Evolutionary conservation across 306 rosid species (phyloP), one percentile per base, ranked within the genome.

Genomic region (Prunus mira): DNA sequence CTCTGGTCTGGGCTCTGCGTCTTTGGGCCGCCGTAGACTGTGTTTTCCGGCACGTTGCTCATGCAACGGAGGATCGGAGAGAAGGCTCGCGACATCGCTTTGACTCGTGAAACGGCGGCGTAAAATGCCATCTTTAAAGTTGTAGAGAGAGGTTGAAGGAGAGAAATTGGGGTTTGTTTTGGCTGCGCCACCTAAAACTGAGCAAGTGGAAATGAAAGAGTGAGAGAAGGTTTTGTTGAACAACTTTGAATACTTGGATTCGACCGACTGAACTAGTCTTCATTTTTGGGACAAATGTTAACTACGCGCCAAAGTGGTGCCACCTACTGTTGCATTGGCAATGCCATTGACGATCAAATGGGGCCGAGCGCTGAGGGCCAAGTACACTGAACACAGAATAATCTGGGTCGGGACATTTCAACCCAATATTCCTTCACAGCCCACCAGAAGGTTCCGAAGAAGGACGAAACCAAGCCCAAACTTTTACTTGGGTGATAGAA

Each of bases 11-110:
- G 52, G 83, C 2, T 87, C 57, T 89, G 93, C 0, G 86, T 7
- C 3, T 25, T 81, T 10, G 96, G 97, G 8, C 97, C 97, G 10
- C 97, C 84, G 75, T 94, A 94, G 32, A 94, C 97, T 0, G 94
- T 79, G 80, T 89, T 83, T 68, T 91, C 96, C 0, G 97, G 98
- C 18, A 94, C 65, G 64, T 94, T 91, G 89, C 97, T 90, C 87
- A 90, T 76, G 81, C 55, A 43, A 2, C 94, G 97, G 41, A 80
- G 56, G 41, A 52, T 18, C 12, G 72, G 68, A 38, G 79, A 3
- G 13, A 78, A 77, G 18, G 84, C 66, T 78, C 79, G 77, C 3
- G 81, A 56, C 3, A 84, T 51, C 9, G n/a, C 6, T 1, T 43
- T 32, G 22, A 83, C 58, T 79, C 84, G 76, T 2, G 79, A 63